Base-by-base conservation (phyloP, 1,284 basidiomycete species). In the Cystobasidium slooffiae region DNA sequence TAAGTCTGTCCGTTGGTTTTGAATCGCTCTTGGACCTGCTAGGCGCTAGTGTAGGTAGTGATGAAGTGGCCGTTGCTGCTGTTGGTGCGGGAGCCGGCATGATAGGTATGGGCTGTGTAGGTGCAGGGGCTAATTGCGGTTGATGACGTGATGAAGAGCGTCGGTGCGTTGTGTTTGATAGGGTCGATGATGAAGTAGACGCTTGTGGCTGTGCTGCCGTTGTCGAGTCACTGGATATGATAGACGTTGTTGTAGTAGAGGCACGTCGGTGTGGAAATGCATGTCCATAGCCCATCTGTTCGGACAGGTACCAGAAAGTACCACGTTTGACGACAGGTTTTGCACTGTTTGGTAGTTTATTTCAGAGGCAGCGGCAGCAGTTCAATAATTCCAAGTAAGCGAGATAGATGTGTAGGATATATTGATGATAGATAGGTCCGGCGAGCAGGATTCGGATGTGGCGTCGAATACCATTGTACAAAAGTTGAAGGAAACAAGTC, bases 261-360 rank as follows among this genome's bases (percentile, higher is more conserved):
- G 56, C 55, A 52, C 41, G 59, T 43, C 62, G 62, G 31, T 73
- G 70, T 8, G 62, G 70, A 39, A 73, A 72, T 9, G 68, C 62
- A 51, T 58, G 51, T 4, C 66, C 56, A 49, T 78, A 79, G 16
- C 78, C 72, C 14, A 78, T 76, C 10, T 64, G 58, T 58, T 77
- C 76, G 49, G 79, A 75, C 39, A 80, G 75, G 75, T 79, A 80
- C 80, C 80, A 80, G 68, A 80, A 68, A 12, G 79, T 79, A 46
- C 79, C 79, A 41, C 80, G 75, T 61, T 80, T 80, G 65, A 80
- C 77, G 37, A 78, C 78, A 7, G 80, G 79, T n/a, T 76, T 73
- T 16, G 78, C 76, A 43, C 69, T 72, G 37, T 41, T 31, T 31
- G 31, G 1, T n/a, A 3, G 55, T 56, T 56, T n/a, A 8, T 18